A percentile compares a stretch with the other conserved stretches of the same genome.
Conservation (phyloP, 2,329 filamentous ascomycete species). For the Raffaelea ambrosiae region DNA sequence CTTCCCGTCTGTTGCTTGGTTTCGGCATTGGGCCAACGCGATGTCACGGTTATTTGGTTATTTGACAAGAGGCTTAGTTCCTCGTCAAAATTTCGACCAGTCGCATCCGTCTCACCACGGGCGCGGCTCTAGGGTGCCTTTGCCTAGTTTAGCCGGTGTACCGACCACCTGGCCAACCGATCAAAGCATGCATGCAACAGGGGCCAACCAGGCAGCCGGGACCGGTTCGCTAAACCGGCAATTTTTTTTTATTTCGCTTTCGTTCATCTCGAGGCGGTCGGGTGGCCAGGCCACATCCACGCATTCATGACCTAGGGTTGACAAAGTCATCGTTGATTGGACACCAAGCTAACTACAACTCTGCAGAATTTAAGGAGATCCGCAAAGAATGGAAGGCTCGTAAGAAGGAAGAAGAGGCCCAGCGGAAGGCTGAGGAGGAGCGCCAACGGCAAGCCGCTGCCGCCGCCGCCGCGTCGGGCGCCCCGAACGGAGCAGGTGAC, state of each 20-base stretch:
- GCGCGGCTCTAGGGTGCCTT: not conserved
- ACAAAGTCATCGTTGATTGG: no score
- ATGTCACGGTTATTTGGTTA: no score
- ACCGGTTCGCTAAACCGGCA: not conserved
- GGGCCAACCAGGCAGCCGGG: not conserved
- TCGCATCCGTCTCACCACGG: no score
- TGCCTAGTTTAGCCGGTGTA: not conserved
- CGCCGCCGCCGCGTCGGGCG: slow-evolving; percentile 45
- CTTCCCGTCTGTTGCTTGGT: not conserved
- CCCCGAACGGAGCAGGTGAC: slow-evolving; percentile 43
- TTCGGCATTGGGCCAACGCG: not conserved
- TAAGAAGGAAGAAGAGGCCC: slow-evolving; percentile 96
- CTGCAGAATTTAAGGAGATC: slow-evolving; percentile 88
- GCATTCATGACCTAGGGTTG: no score
- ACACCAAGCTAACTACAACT: not conserved
- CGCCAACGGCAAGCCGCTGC: slow-evolving; percentile 49
- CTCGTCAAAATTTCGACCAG: no score
- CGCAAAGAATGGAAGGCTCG: slow-evolving; percentile 97
- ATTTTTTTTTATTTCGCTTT: not conserved
- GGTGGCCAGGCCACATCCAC: no score
- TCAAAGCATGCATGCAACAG: not conserved
- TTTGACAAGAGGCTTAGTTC: not conserved
- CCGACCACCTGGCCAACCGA: not conserved
- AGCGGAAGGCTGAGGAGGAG: slow-evolving; percentile 85
- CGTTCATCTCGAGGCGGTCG: not conserved